phyloP scores from a whole-genome alignment of 495 filamentous ascomycete species.

The Parathielavia hyrcaniae region DNA sequence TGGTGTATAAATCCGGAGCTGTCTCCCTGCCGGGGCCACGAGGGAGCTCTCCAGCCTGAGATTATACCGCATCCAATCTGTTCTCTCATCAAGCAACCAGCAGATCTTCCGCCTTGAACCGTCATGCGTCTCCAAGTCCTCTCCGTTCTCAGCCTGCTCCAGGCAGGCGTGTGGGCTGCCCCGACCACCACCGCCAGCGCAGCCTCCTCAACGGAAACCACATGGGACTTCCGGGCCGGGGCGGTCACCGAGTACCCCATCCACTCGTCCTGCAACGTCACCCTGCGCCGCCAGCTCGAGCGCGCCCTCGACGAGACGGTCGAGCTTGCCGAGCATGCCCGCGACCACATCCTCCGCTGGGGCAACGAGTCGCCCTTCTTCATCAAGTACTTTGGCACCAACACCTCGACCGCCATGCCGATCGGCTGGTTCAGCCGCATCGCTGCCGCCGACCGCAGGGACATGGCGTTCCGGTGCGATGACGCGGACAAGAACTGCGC shows the following conservation, averaged over 20 bases:
- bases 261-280: constrained; percentile 52
- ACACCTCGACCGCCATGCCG: constrained; percentile 11
- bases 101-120: neutral
- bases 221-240: constrained; percentile 17
- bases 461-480: constrained; percentile 52
- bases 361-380: constrained; percentile 48
- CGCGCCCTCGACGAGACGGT: constrained; percentile 45
- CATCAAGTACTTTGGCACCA: constrained; percentile 51
- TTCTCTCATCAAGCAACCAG: neutral
- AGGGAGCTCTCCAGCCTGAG: too few species aligned
- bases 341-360: constrained; percentile 43
- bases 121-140: constrained; percentile 4
- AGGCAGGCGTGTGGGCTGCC: neutral
- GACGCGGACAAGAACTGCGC: constrained; percentile 53
- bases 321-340: constrained; percentile 44
- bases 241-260: constrained; percentile 37
- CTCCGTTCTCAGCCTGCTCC: constrained; percentile 6
- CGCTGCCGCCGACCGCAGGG: constrained; percentile 41
- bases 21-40: too few species aligned
- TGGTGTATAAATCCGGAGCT: too few species aligned
- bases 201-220: constrained; percentile 9
- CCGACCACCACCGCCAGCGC: neutral
- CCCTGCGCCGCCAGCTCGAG: constrained; percentile 44
- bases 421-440: constrained; percentile 16
- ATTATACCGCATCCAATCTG: neutral